Base-by-base conservation (phyloP, 2,329 filamentous ascomycete genomes). In the Raffaelea deltoideospora region DNA sequence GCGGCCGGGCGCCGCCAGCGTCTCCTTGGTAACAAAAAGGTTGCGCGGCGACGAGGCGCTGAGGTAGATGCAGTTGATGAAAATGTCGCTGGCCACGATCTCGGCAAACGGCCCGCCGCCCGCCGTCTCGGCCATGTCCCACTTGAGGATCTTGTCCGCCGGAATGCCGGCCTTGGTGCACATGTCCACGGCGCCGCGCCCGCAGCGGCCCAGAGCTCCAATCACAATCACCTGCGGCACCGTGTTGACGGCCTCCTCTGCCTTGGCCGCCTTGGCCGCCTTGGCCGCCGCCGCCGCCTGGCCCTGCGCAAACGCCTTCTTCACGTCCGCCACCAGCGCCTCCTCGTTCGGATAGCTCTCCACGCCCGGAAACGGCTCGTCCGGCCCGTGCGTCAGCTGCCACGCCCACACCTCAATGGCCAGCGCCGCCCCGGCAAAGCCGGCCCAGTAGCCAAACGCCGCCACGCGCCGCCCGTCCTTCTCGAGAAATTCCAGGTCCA, bases 11-110 rank as follows among this genome's bases (percentile, higher is more conserved):
- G 67, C 61, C 45, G 76, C 67, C 38, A 94, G 72, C 36, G 71
- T 76, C 47, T 82, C 70, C 42, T 66, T 53, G 57, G 82, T 76
- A 52, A 93, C 70, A 54, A 95, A 95, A n/a, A n/a, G n/a, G 24
- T 80, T 79, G 20, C 83, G 80, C 47, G 90, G 87, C 54, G 78
- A 72, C 37, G 33, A 27, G 47, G 74, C 46, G 41, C 47, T 45
- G 30, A 95, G 75, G 61, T 94, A 94, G 55, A 94, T 88, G 69
- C 80, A 86, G 65, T 90, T 92, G 56, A 90, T 67, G 53, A 86
- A 84, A 52, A 85, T 78, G 50, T 83, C 76, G 42, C 64, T 69
- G 57, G 84, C 71, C 33, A 76, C 64, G 50, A 92, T 86, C 61
- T 90, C 83, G 43, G 65, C 58, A 59, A 87, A 90, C 10, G 84